phyloP scores from a whole-genome alignment of 805 yeast genomes.

The Grigorovia jiainica region DNA sequence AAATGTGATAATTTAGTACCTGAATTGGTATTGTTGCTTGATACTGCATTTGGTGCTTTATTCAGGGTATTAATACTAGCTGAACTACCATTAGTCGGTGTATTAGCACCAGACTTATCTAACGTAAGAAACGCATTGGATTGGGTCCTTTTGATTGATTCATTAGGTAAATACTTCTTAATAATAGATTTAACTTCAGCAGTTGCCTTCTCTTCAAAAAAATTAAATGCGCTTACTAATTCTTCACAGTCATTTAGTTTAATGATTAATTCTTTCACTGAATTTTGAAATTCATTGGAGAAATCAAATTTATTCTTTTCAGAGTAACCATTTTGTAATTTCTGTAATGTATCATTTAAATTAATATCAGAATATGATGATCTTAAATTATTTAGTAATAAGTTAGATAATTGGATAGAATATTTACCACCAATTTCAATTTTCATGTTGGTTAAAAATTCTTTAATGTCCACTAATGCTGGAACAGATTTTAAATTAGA shows the following conservation, averaged over 20 bases:
- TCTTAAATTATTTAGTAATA: constrained; percentile 54
- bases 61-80: neutral
- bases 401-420: constrained; percentile 44
- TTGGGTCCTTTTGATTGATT: constrained; percentile 5
- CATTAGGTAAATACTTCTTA: constrained; percentile 52
- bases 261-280: constrained; percentile 39
- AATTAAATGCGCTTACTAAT: constrained; percentile 48
- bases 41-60: neutral
- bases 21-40: constrained; percentile 14
- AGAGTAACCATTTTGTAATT: constrained; percentile 29
- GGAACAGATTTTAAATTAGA: constrained; percentile 26
- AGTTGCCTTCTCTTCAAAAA: constrained; percentile 60
- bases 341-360: constrained; percentile 38
- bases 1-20: constrained; percentile 34
- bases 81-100: neutral
- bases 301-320: constrained; percentile 31
- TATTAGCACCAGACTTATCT: constrained; percentile 1
- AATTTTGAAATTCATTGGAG: constrained; percentile 31
- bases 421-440: constrained; percentile 64
- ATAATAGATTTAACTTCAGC: constrained; percentile 67
- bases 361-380: constrained; percentile 44
- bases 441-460: constrained; percentile 45
- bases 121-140: neutral
- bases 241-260: constrained; percentile 57
- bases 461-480: constrained; percentile 33